Conservation (phyloP, 805 yeast genomes). For the Teunomyces cretensis region DNA sequence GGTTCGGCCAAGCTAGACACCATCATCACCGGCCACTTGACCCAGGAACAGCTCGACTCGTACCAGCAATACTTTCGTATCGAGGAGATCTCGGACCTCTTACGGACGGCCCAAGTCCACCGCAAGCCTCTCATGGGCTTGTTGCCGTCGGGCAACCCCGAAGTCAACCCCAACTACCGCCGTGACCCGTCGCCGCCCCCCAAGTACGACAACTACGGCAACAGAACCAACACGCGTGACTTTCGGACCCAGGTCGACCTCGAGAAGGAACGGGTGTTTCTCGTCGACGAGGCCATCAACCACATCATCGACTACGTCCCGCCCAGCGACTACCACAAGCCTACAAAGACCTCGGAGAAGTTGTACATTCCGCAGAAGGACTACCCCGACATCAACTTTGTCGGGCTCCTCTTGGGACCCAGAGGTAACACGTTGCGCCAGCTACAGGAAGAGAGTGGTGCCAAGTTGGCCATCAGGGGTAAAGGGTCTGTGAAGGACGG, state of each 20-base stretch:
- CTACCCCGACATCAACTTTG: conserved; percentile 89
- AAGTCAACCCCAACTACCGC: conserved; percentile 33
- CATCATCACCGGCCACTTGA: conserved; percentile 43
- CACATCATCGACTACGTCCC: conserved; percentile 75
- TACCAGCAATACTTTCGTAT: conserved; percentile 70
- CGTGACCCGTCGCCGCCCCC: conserved; percentile 92
- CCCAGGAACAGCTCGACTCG: conserved; percentile 74
- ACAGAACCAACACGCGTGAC: conserved; percentile 82
- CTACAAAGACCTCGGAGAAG: conserved; percentile 70
- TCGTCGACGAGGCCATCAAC: conserved; percentile 74
- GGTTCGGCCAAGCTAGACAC: conserved; percentile 25
- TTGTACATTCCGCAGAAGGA: conserved; percentile 81
- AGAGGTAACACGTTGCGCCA: conserved; percentile 87
- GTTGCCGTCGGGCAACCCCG: conserved; percentile 40
- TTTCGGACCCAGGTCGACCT: conserved; percentile 56
- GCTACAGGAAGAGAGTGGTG: conserved; percentile 83
- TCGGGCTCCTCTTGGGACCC: conserved; percentile 90
- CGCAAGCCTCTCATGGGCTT: conserved; percentile 43
- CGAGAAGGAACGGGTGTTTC: conserved; percentile 75
- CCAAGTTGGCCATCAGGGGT: conserved; percentile 88
- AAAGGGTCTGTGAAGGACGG: conserved; percentile 96
- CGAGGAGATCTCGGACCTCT: conserved; percentile 69
- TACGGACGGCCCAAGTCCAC: conserved; percentile 36
- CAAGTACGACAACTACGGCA: conserved; percentile 77
- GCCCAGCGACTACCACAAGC: conserved; percentile 77